These are phyloP conservation scores for Colletotrichum paranaense DNA, from an alignment of 2,329 filamentous ascomycete genomes.

Conservation along the genomic window DNA sequence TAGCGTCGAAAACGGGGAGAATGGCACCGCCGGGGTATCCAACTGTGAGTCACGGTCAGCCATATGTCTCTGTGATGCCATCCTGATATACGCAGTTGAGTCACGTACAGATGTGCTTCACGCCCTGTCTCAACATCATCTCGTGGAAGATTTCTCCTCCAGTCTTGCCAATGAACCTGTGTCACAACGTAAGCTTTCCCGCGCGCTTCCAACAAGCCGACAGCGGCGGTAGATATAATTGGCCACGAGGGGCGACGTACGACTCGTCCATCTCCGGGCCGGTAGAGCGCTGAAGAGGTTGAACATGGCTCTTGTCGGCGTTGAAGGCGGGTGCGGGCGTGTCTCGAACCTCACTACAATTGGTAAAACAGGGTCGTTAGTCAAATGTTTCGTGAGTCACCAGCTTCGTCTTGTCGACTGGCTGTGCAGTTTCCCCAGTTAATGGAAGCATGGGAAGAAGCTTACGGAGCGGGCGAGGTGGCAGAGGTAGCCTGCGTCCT, in stretches of 20 bases:
- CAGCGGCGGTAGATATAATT: slow-evolving; percentile 24
- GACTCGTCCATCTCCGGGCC: slow-evolving; percentile 81
- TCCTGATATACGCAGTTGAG: not conserved
- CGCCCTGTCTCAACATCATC: slow-evolving; percentile 94
- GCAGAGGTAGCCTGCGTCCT: slow-evolving; percentile 63
- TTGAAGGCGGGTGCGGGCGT: slow-evolving; percentile 74
- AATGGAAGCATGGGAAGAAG: slow-evolving; percentile 36
- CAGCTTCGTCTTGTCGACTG: no score
- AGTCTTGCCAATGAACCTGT: slow-evolving; percentile 90
- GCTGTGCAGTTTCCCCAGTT: not conserved
- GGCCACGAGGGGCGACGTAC: slow-evolving; percentile 60
- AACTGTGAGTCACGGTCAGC: slow-evolving; percentile 57
- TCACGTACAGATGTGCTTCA: slow-evolving; percentile 92
- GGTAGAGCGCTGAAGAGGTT: slow-evolving; percentile 72
- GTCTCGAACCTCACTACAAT: slow-evolving; percentile 64
- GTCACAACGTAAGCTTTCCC: slow-evolving; percentile 18
- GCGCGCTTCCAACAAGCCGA: slow-evolving; percentile 25
- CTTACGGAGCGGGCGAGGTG: slow-evolving; percentile 65
- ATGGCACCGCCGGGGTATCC: slow-evolving; percentile 96
- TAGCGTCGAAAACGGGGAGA: slow-evolving; percentile 97
- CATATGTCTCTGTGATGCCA: not conserved
- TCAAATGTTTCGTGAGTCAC: slow-evolving; percentile 24
- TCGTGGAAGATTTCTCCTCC: slow-evolving; percentile 98
- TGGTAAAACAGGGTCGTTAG: slow-evolving; percentile 38
- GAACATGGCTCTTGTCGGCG: slow-evolving; percentile 68